A percentile compares a stretch with the other conserved stretches of the same genome.
Conservation (phyloP, 306 rosid genomes). For the Dryas octopetala region DNA sequence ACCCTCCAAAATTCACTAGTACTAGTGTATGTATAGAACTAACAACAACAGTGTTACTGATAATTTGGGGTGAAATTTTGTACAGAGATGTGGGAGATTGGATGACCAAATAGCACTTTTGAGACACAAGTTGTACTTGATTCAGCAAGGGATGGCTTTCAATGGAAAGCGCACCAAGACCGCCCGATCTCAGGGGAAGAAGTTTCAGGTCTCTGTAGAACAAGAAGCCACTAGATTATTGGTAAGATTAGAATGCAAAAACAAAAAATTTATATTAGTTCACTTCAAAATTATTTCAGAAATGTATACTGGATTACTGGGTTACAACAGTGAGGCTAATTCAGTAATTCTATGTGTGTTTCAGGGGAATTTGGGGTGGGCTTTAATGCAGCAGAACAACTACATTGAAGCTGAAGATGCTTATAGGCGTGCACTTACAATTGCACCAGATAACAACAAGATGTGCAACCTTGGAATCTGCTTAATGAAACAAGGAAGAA, state of each 20-base stretch:
- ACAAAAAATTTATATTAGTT: not conserved
- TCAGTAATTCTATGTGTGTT: not conserved
- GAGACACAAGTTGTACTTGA: constrained; percentile 79
- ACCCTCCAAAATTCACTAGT: not conserved
- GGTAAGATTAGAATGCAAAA: constrained; percentile 41
- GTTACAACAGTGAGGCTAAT: constrained; percentile 5
- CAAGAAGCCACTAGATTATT: constrained; percentile 96
- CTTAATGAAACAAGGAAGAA: constrained; percentile 97
- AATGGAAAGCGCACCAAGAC: constrained; percentile 97
- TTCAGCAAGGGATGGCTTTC: constrained; percentile 95
- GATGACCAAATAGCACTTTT: constrained; percentile 79
- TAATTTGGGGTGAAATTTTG: not conserved
- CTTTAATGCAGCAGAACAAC: constrained; percentile 92
- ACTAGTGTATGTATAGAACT: not conserved
- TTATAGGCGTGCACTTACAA: constrained; percentile 73
- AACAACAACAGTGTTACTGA: not conserved
- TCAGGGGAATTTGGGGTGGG: constrained; percentile 98
- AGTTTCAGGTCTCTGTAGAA: constrained; percentile 95
- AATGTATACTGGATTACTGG: not conserved
- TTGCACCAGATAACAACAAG: constrained; percentile 87
- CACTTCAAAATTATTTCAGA: not conserved
- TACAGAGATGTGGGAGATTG: constrained; percentile 92
- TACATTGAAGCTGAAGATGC: constrained; percentile 97
- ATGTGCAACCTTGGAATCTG: constrained; percentile 98
- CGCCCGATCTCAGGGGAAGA: constrained; percentile 98